A percentile compares a stretch with the other conserved stretches of the same genome.
Evolutionary conservation across 2,329 filamentous ascomycete species (phyloP).

Genomic region (Aspergillus costaricaensis): DNA sequence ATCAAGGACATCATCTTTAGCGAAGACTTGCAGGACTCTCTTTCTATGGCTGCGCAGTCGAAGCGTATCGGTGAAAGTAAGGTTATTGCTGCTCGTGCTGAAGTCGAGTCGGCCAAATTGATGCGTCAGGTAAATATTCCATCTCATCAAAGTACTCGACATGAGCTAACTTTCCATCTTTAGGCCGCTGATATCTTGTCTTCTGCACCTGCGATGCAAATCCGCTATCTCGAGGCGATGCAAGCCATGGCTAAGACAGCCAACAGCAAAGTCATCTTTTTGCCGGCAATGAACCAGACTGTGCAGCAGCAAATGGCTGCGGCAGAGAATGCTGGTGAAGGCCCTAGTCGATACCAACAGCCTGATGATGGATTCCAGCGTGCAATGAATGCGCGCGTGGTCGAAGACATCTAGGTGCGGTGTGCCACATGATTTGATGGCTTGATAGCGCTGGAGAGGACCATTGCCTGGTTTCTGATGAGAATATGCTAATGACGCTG

Average conservation of each 20-base stretch:
- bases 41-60: constrained; percentile 97
- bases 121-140: constrained; percentile 59
- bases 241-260: constrained; percentile 96
- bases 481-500: constrained; percentile 18
- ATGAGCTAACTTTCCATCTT: constrained; percentile 9
- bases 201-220: constrained; percentile 95
- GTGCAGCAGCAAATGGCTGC: constrained; percentile 52
- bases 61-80: constrained; percentile 99
- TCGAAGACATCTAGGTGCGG: constrained; percentile 75
- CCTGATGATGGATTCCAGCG: constrained; percentile 68
- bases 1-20: constrained; percentile 99
- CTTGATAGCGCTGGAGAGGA: constrained; percentile 13
- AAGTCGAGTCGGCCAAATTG: constrained; percentile 93
- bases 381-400: constrained; percentile 76
- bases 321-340: constrained; percentile 57
- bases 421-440: background rate
- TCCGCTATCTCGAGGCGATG: constrained; percentile 97
- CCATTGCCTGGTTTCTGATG: background rate
- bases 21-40: constrained; percentile 89
- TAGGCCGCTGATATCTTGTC: constrained; percentile 86
- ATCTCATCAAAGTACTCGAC: background rate
- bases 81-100: constrained; percentile 94
- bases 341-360: constrained; percentile 55
- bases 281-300: constrained; percentile 67
- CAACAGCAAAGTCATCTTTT: constrained; percentile 84